Evolutionary conservation across 2,329 filamentous ascomycete genomes (phyloP).

Genomic region (Xylaria sp.): DNA sequence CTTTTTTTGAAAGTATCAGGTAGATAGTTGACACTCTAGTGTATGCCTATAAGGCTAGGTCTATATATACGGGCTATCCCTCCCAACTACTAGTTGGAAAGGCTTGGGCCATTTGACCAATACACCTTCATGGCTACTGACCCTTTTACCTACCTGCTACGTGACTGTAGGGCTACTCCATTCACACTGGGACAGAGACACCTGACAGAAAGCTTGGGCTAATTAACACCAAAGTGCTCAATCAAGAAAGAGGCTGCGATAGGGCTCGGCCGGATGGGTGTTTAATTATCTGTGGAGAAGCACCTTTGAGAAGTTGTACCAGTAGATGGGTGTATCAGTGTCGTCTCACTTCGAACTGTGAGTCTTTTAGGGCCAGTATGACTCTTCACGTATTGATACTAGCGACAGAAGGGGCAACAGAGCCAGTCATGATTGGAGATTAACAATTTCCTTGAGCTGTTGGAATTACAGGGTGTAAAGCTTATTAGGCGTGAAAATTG

Average conservation of each 20-base stretch:
- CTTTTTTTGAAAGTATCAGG: too few relatives aligned
- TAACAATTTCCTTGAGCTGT: background rate
- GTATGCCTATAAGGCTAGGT: too few relatives aligned
- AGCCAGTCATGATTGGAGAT: background rate
- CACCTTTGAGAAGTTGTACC: conserved; percentile 11
- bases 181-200: too few relatives aligned
- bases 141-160: too few relatives aligned
- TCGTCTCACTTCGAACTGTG: background rate
- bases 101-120: too few relatives aligned
- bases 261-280: conserved; percentile 43
- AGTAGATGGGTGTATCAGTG: background rate
- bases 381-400: background rate
- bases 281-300: background rate
- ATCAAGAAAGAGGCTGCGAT: conserved; percentile 48
- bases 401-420: background rate
- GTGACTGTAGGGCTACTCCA: too few relatives aligned
- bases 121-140: too few relatives aligned
- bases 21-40: too few relatives aligned
- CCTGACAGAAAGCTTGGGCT: conserved; percentile 43
- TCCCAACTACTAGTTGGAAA: too few relatives aligned
- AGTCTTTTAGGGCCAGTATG: background rate
- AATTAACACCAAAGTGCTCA: conserved; percentile 31
- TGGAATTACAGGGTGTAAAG: too few relatives aligned
- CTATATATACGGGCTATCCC: too few relatives aligned
- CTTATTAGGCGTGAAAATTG: too few relatives aligned